Evolutionary conservation across 805 yeast genomes (phyloP), one percentile per base, ranked within the genome.

Genomic region (Candida anglica): DNA sequence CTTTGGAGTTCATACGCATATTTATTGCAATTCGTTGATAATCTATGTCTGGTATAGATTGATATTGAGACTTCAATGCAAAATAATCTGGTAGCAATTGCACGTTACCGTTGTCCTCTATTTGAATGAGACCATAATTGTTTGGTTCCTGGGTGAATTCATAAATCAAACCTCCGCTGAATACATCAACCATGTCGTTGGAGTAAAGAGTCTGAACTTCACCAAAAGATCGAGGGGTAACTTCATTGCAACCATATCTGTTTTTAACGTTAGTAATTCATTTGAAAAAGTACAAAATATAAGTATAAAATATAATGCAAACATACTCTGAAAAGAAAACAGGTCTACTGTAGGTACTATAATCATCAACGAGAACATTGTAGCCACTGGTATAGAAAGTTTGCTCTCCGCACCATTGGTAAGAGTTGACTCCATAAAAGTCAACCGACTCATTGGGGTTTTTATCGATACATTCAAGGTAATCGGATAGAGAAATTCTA

Each of bases 381-480:
- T 60, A 66, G 0, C 96, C 97, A 46, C 95, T 82, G 2, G 86
- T 69, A 39, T 77, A 64, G 53, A 87, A 79, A 0, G 93, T 83
- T 56, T 87, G 96, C 30, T 77, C 74, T 2, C 98, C 98, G 58
- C 93, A 83, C 80, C 91, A 83, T 52, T 83, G 89, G 54, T 83
- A 83, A 2, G 88, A 77, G 52, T 83, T 83, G 37, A 83, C 85
- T 3, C 91, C 93, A 52, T 82, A 83, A 47, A 83, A 83, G 52
- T 91, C 98, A 13, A 82, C 79, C 2, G 79, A 58, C 32, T 79
- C 82, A 3, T 52, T 43, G 0, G 71, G 60, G 11, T 60, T 58
- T 2, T 68, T 69, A 15, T 75, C 78, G 16, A 78, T 73, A 49
- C 97, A 89, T 47, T 82, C 91, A 36, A 91, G 69, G 53, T 85